These are phyloP conservation scores for Candida argentea DNA, from an alignment of 805 yeast species.

Conservation along the genomic window DNA sequence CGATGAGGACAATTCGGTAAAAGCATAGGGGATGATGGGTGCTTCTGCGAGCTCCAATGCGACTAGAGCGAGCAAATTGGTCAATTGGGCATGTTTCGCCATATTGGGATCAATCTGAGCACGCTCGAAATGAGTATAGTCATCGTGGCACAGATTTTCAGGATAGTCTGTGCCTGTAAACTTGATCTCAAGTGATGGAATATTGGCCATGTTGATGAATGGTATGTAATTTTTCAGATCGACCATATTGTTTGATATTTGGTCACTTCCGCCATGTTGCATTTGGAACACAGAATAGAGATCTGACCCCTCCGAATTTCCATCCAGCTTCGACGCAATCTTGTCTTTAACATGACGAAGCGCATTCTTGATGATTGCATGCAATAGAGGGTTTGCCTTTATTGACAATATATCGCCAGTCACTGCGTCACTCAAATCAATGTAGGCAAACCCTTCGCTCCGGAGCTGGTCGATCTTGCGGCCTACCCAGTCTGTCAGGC, in stretches of 20 bases:
- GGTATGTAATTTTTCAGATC: slow-evolving; percentile 60
- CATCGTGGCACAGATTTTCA: slow-evolving; percentile 52
- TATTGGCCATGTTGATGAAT: slow-evolving; percentile 50
- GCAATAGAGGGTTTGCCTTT: slow-evolving; percentile 57
- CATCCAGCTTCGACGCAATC: slow-evolving; percentile 6
- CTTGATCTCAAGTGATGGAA: slow-evolving; percentile 58
- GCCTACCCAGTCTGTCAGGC: slow-evolving; percentile 72
- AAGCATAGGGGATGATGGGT: slow-evolving; percentile 66
- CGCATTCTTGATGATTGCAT: slow-evolving; percentile 34
- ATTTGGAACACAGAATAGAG: slow-evolving; percentile 18
- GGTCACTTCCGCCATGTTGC: slow-evolving; percentile 14
- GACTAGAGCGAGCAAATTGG: slow-evolving; percentile 43
- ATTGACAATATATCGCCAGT: slow-evolving; percentile 44
- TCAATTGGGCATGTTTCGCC: slow-evolving; percentile 44
- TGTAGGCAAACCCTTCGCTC: slow-evolving; percentile 55
- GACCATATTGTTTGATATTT: slow-evolving; percentile 21
- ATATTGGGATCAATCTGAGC: slow-evolving; percentile 44
- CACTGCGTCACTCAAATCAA: slow-evolving; percentile 64
- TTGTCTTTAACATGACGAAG: slow-evolving; percentile 18
- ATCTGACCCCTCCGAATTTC: slow-evolving; percentile 5
- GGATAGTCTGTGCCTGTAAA: slow-evolving; percentile 38
- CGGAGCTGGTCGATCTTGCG: slow-evolving; percentile 40
- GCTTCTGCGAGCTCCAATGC: slow-evolving; percentile 56
- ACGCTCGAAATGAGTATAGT: slow-evolving; percentile 42
- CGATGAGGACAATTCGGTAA: slow-evolving; percentile 34